Conservation (phyloP, 345 rosid species). For the Ceriops tagal region DNA sequence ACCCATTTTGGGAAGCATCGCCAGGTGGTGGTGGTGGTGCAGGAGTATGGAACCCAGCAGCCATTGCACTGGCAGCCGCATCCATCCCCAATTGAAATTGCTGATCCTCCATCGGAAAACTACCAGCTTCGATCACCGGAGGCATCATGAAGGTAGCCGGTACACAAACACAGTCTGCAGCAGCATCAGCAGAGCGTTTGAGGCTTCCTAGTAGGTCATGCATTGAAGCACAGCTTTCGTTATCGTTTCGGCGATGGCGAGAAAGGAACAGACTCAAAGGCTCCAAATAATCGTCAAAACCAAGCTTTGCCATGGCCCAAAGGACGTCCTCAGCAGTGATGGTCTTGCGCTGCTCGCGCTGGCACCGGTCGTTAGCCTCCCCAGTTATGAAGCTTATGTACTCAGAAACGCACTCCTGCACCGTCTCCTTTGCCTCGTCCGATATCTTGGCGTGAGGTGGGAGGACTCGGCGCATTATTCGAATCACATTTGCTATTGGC, state of each 20-base stretch:
- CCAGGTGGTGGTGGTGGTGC: background rate
- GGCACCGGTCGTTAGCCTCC: conserved; percentile 96
- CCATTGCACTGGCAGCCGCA: conserved; percentile 9
- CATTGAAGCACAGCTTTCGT: conserved; percentile 36
- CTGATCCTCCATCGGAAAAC: no score
- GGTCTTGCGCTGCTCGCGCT: conserved; percentile 93
- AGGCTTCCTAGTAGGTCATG: conserved; percentile 6
- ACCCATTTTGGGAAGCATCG: background rate
- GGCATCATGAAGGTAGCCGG: no score
- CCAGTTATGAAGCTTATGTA: conserved; percentile 97
- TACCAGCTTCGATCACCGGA: no score
- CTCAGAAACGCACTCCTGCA: conserved; percentile 96
- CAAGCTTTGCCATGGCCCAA: conserved; percentile 94
- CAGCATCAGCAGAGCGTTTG: conserved; percentile 9
- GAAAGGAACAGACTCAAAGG: conserved; percentile 72
- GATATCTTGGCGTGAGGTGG: conserved; percentile 93
- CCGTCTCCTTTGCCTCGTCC: conserved; percentile 90
- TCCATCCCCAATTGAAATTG: background rate
- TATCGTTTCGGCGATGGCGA: conserved; percentile 74
- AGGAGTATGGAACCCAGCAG: conserved; percentile 5
- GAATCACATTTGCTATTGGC: conserved; percentile 90
- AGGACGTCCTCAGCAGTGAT: conserved; percentile 88
- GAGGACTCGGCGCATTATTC: conserved; percentile 87
- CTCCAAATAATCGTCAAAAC: conserved; percentile 84
- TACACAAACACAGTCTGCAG: background rate